A percentile compares a stretch with the other conserved stretches of the same genome.
These are phyloP conservation scores for Erigeron philadelphicus DNA, from an alignment of 140 eudicot genomes.

Conservation along the genomic window DNA sequence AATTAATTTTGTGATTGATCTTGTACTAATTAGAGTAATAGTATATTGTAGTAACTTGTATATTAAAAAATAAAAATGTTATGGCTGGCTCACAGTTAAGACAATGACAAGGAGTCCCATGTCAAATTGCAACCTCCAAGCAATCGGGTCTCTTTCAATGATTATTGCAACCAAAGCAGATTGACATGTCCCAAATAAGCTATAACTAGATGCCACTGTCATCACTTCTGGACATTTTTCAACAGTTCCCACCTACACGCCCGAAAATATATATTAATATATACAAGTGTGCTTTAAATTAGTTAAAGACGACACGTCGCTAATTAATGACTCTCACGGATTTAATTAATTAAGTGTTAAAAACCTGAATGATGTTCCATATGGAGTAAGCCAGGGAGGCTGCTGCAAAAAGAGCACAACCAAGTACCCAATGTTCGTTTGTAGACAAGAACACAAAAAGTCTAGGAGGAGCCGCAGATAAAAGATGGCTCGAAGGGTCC, in stretches of 20 bases:
- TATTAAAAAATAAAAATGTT: too few species aligned
- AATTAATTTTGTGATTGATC: too few species aligned
- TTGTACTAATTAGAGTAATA: too few species aligned
- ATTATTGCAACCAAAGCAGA: conserved; percentile 44
- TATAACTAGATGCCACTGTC: conserved; percentile 58
- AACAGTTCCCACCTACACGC: conserved; percentile 44
- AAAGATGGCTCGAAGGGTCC: conserved; percentile 30
- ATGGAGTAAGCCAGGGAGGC: conserved; percentile 54
- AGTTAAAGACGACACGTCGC: neutral
- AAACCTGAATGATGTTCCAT: conserved; percentile 75
- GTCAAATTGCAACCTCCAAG: conserved; percentile 63
- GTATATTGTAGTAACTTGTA: too few species aligned
- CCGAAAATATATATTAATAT: neutral
- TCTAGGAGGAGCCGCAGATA: conserved; percentile 19
- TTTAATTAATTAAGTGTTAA: too few species aligned
- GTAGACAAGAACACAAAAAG: conserved; percentile 51
- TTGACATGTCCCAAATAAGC: conserved; percentile 62
- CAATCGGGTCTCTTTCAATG: conserved; percentile 52
- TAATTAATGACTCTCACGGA: neutral
- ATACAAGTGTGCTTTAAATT: too few species aligned
- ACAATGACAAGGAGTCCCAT: conserved; percentile 64
- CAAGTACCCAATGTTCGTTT: conserved; percentile 64
- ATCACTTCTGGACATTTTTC: conserved; percentile 55
- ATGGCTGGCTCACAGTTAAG: conserved; percentile 43
- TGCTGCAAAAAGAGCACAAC: conserved; percentile 54